Evolutionary conservation across 768 basidiomycete species (phyloP).

Genomic region (Xerocomus potaroensis): DNA sequence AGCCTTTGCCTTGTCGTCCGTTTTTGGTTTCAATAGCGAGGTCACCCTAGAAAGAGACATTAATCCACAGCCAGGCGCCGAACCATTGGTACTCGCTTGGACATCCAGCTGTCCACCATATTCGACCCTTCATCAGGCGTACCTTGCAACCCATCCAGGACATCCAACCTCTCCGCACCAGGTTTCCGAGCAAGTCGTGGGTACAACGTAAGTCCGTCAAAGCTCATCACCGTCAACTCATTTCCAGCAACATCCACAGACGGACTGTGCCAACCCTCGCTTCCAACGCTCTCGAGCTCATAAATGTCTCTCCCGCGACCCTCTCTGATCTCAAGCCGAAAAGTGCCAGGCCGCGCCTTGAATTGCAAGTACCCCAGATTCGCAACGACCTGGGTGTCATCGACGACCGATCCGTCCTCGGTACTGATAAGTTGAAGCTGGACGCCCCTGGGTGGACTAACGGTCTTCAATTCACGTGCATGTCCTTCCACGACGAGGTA

Average conservation of each 20-base stretch:
- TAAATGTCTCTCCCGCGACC: conserved; percentile 82
- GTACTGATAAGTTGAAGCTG: conserved; percentile 74
- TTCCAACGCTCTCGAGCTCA: conserved; percentile 79
- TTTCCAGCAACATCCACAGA: conserved; percentile 63
- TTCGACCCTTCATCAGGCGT: conserved; percentile 32
- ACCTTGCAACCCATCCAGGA: conserved; percentile 51
- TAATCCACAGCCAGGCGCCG: not conserved
- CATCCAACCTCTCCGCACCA: conserved; percentile 81
- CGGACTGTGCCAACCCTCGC: conserved; percentile 83
- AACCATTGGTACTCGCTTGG: conserved; percentile 40
- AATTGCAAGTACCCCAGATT: conserved; percentile 97
- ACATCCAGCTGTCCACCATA: conserved; percentile 45
- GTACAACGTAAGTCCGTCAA: conserved; percentile 87
- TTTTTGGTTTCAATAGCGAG: conserved; percentile 39
- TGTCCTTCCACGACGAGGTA: conserved; percentile 94
- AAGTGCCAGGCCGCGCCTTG: conserved; percentile 88
- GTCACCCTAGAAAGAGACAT: conserved; percentile 34
- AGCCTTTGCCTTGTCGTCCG: conserved; percentile 18
- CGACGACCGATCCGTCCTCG: conserved; percentile 43
- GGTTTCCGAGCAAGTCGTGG: conserved; percentile 65
- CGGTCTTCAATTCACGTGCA: conserved; percentile 66
- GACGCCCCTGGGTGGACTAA: conserved; percentile 79
- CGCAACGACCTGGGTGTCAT: conserved; percentile 89
- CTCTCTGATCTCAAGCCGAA: conserved; percentile 73
- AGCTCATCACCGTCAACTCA: conserved; percentile 78